phyloP scores from a whole-genome alignment of 2,329 filamentous ascomycete species.

The Pezizomycotina sp. region DNA sequence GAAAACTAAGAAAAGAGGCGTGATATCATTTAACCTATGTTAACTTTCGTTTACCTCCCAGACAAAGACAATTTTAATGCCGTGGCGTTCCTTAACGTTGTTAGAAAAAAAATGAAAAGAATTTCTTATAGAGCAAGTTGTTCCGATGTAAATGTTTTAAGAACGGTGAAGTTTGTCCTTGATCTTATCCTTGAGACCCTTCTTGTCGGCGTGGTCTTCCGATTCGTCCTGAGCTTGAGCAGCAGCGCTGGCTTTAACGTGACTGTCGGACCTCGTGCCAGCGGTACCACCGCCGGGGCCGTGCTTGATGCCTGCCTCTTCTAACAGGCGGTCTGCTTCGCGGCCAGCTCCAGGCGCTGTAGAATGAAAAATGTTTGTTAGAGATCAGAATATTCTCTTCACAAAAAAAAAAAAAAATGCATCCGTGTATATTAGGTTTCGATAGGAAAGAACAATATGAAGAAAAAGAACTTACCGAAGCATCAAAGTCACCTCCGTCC shows the following conservation, averaged over 20 bases:
- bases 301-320: conserved; percentile 36
- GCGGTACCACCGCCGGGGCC: conserved; percentile 20
- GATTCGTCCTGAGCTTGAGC: too few relatives aligned
- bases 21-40: not conserved
- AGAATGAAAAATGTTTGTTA: not conserved
- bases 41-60: conserved; percentile 1
- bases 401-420: too few relatives aligned
- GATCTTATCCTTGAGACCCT: conserved; percentile 32
- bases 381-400: too few relatives aligned
- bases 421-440: too few relatives aligned
- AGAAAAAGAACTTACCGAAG: conserved; percentile 27
- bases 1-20: too few relatives aligned
- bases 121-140: too few relatives aligned
- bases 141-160: too few relatives aligned
- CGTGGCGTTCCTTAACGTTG: too few relatives aligned
- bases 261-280: too few relatives aligned
- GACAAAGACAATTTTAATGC: conserved; percentile 20
- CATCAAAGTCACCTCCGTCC: conserved; percentile 54
- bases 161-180: conserved; percentile 48
- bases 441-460: not conserved
- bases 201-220: not conserved
- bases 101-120: too few relatives aligned
- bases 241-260: too few relatives aligned
- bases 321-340: conserved; percentile 48
- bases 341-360: conserved; percentile 42